These are phyloP conservation scores for Exophiala xenobiotica DNA, from an alignment of 2,329 filamentous ascomycete genomes.

Conservation along the genomic window DNA sequence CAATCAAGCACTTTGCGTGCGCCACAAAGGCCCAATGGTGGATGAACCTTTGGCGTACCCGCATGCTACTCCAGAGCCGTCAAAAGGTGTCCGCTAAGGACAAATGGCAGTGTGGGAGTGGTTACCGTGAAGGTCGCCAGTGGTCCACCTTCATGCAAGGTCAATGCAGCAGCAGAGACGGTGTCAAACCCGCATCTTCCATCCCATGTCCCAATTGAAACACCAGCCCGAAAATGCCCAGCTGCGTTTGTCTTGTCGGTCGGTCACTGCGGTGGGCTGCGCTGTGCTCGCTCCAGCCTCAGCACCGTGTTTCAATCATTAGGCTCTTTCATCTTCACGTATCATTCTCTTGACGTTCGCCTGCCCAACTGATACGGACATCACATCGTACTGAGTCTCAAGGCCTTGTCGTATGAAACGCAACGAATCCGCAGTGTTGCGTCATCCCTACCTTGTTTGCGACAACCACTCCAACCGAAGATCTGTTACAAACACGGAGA, in stretches of 20 bases:
- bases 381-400: too few species aligned
- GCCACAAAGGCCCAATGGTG: background rate
- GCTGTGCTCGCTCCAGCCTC: slow-evolving; percentile 7
- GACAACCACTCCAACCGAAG: slow-evolving; percentile 1
- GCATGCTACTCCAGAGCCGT: background rate
- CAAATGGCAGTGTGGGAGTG: background rate
- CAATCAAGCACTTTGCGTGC: background rate
- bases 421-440: too few species aligned
- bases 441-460: background rate
- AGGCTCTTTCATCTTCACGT: background rate
- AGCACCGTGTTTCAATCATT: background rate
- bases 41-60: background rate
- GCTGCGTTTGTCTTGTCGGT: background rate
- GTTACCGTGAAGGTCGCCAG: background rate
- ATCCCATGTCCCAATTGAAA: slow-evolving; percentile 24
- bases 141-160: slow-evolving; percentile 4
- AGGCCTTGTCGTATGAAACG: too few species aligned
- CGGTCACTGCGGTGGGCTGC: background rate
- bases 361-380: too few species aligned
- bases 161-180: slow-evolving; percentile 7
- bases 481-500: background rate
- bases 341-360: too few species aligned
- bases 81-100: background rate
- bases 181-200: slow-evolving; percentile 7
- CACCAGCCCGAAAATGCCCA: slow-evolving; percentile 18